Evolutionary conservation across 345 rosid genomes (phyloP).

Genomic region (Camelina sativa): DNA sequence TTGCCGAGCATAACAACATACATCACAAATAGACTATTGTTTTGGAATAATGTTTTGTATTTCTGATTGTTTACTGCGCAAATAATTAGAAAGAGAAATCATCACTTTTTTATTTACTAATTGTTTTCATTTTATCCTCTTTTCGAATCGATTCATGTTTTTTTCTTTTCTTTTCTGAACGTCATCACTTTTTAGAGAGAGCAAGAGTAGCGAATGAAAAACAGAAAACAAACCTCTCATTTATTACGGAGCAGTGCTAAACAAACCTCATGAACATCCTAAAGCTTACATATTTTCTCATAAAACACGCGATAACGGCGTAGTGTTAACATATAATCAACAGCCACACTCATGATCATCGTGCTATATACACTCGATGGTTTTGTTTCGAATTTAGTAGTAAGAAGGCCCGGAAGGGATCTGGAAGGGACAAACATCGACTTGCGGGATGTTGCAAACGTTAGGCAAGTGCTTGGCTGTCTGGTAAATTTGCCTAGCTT

Average conservation of each 20-base stretch:
- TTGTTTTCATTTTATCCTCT: too few species aligned
- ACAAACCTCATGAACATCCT: constrained; percentile 13
- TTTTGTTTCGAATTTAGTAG: constrained; percentile 18
- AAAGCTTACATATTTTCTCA: neutral
- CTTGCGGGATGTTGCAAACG: constrained; percentile 5
- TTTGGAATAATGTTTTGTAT: too few species aligned
- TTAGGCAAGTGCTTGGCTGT: constrained; percentile 27
- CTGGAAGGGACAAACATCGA: constrained; percentile 25
- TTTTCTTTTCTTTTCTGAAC: too few species aligned
- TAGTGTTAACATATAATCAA: constrained; percentile 9
- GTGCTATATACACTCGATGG: neutral
- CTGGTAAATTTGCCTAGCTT: neutral
- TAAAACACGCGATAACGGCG: neutral
- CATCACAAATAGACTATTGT: too few species aligned
- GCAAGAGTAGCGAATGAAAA: neutral
- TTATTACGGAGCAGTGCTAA: constrained; percentile 15
- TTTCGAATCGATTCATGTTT: too few species aligned
- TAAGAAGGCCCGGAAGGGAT: constrained; percentile 28
- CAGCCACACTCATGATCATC: constrained; percentile 9
- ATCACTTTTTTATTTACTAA: too few species aligned
- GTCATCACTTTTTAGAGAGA: neutral
- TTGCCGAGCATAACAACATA: too few species aligned
- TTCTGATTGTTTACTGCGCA: too few species aligned
- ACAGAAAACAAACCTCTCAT: neutral
- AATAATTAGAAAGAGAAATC: too few species aligned